Evolutionary conservation across 805 yeast species (phyloP).

Genomic region (Starmera dryadoides): DNA sequence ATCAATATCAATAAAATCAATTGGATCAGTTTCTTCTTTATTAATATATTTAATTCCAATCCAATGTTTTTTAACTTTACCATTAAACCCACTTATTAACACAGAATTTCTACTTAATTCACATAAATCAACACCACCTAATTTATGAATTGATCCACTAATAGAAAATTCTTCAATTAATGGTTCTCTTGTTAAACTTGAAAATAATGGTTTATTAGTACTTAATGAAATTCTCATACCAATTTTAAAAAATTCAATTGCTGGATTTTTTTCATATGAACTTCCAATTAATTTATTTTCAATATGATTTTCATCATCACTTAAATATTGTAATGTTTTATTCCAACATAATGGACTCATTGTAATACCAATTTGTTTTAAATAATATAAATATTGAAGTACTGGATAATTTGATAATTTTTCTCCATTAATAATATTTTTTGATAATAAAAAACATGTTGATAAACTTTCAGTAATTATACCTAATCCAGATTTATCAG

Average conservation of each 20-base stretch:
- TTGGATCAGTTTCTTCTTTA: background rate
- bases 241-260: slow-evolving; percentile 16
- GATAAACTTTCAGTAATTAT: slow-evolving; percentile 19
- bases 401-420: slow-evolving; percentile 15
- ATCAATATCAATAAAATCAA: slow-evolving; percentile 12
- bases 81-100: slow-evolving; percentile 18
- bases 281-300: slow-evolving; percentile 1
- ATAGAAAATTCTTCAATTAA: slow-evolving; percentile 22
- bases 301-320: slow-evolving; percentile 16
- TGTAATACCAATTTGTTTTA: slow-evolving; percentile 22
- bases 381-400: slow-evolving; percentile 18
- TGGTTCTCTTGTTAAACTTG: slow-evolving; percentile 21
- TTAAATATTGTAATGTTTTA: slow-evolving; percentile 15
- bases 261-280: slow-evolving; percentile 17
- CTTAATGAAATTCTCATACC: slow-evolving; percentile 18
- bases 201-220: slow-evolving; percentile 19
- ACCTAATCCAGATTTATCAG: slow-evolving; percentile 18
- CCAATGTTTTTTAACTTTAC: slow-evolving; percentile 19
- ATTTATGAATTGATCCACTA: slow-evolving; percentile 19
- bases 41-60: slow-evolving; percentile 16
- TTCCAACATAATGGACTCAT: slow-evolving; percentile 23
- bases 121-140: slow-evolving; percentile 19
- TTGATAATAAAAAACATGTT: slow-evolving; percentile 15
- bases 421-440: slow-evolving; percentile 19
- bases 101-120: slow-evolving; percentile 21